Conservation (phyloP, 208 protist species). For the Phytomonas sp. region DNA sequence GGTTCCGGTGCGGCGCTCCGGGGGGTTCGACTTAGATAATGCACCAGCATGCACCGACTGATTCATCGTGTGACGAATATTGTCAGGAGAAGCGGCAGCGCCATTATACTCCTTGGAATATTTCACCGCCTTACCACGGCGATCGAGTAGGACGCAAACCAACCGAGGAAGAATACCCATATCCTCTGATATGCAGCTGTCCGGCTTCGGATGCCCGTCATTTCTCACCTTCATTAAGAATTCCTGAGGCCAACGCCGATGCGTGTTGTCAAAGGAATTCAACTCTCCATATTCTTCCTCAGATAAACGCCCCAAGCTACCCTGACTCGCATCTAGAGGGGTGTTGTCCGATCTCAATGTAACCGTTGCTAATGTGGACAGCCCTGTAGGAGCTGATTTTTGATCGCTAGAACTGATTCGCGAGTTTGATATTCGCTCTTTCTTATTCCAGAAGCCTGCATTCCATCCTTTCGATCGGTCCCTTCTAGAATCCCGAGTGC, state of each 20-base stretch:
- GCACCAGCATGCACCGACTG: not conserved
- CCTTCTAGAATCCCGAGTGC: not conserved
- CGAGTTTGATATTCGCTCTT: not conserved
- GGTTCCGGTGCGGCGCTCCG: slow-evolving; percentile 9
- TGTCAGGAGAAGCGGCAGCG: slow-evolving; percentile 6
- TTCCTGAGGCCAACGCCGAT: not conserved
- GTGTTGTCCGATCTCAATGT: not conserved
- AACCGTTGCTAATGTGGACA: not conserved
- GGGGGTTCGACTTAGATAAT: not conserved
- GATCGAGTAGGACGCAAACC: slow-evolving; percentile 69
- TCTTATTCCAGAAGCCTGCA: not conserved
- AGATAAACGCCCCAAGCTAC: not conserved
- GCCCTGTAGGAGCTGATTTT: not conserved
- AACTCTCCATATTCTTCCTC: not conserved
- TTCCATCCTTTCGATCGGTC: not conserved
- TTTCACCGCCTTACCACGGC: slow-evolving; percentile 35
- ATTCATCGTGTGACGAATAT: not conserved
- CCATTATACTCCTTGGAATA: slow-evolving; percentile 19
- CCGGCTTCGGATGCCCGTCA: not conserved
- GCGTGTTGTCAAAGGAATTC: not conserved
- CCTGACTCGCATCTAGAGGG: not conserved
- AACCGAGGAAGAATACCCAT: slow-evolving; percentile 81
- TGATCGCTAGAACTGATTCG: not conserved
- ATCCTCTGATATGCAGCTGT: slow-evolving; percentile 9
- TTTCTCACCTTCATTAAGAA: not conserved